Evolutionary conservation across 306 rosid genomes (phyloP), one percentile per base, ranked within the genome.

Genomic region (Argentina anserina): DNA sequence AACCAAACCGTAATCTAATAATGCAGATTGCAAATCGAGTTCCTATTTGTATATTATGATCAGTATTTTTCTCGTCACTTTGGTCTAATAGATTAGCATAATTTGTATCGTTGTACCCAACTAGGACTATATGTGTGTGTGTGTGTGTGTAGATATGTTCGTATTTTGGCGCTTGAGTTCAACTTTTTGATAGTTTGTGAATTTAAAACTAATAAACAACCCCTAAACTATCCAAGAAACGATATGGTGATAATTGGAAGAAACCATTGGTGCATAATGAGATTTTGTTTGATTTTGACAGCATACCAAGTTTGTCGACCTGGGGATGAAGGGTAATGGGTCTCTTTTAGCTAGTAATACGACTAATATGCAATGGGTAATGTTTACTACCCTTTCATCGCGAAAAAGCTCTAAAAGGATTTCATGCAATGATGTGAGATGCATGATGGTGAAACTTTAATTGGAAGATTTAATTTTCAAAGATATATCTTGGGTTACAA

Each of bases 211-310:
- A 10, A 59, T 69, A 23, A 65, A 26, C 49, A 39, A 50, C 31
- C 21, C 7, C 23, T 17, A n/a, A 45, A 50, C 18, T 63, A 69
- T 75, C 87, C 80, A 83, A 86, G 71, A 17, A 37, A 71, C 29
- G 43, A 78, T 74, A 81, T 79, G 83, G 70, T 81, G 45, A 71
- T 72, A 70, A 9, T 0, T 75, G 73, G 70, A 71, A 81, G 74
- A n/a, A 65, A 42, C 4, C 21, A 40, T 63, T 49, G 79, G 60
- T 67, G 39, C 62, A 60, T 52, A 46, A 17, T 26, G 14, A 13
- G 76, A 76, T 26, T 75, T 78, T 43, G 53, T 47, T 17, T 28
- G 78, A 82, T 64, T 58, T 62, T 70, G 86, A 88, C 83, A 75
- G 40, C 34, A 69, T 56, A 72, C 80, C 76, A 28, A 78, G 45